Evolutionary conservation across 352 stramenopile species (phyloP), one percentile per base, ranked within the genome.

Genomic region (Globisporangium abappressorium): DNA sequence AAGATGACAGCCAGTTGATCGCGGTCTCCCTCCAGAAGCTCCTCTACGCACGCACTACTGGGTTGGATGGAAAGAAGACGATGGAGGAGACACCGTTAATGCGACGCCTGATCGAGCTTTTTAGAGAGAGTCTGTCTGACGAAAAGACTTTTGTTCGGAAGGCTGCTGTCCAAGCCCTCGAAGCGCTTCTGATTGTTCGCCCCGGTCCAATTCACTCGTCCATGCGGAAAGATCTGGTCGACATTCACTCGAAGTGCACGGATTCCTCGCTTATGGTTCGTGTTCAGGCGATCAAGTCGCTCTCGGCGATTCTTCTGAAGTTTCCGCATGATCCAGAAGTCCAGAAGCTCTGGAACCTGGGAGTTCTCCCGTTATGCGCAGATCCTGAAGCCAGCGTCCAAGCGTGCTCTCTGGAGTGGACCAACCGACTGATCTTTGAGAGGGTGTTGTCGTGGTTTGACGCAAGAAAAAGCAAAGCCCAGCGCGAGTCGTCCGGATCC

Each of bases 141-240:
- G 89, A 95, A 8, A 96, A 94, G 62, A 93, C 86, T 3, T 94
- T 88, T 33, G 89, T 96, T 7, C 86, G 89, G 22, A 87, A 82
- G 61, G 87, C 85, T 46, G 85, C 89, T 8, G 74, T 96, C 15
- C 89, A 96, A 60, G 87, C 84, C 4, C 67, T 96, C 0, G 81
- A 96, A 69, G 84, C 81, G 30, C 82, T 94, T 11, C 70, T 93
- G 57, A 71, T 81, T 18, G 81, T 84, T 43, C 84, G 82, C 54
- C 73, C 77, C 0, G 77, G 76, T 0, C 64, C 75, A 3, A 76
- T 92, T n/a, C 75, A 77, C n/a, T 66, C 72, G n/a, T 81, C 74
- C 9, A 86, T 88, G 66, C 72, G 71, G 8, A 81, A 82, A 38
- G 82, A 94, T 62, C 58, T 96, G 28, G 82, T 91, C 36, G 85